Base-by-base conservation (phyloP, 106 monocot genomes). In the Dioscorea alata region DNA sequence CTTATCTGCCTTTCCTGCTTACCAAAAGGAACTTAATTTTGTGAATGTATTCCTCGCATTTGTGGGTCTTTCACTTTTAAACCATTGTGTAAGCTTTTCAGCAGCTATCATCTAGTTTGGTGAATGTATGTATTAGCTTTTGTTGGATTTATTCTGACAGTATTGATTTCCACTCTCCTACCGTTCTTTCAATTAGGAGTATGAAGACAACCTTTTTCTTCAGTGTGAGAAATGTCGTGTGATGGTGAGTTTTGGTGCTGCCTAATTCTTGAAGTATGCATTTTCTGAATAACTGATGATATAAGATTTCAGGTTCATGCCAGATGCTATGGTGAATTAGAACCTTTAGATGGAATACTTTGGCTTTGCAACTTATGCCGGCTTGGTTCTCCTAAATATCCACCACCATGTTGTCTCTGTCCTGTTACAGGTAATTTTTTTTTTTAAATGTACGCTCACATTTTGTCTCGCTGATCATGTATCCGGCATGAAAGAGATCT, bases 211-310 rank as follows among this genome's bases (percentile, higher is more conserved):
- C 68, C 79, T 99, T 25, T 99, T 99, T 69, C 71, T 99, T 71
- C 99, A 99, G 69, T 99, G 99, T 76, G 99, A 93, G 73, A 99
- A 89, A 85, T 99, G 99, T 63, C 87, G 99, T 13, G 93, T 99
- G 83, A 92, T 86, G 92, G 99, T 99, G 79, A 67, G 72, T 57
- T 23, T 57, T 34, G 51, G 4, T 48, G 60, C 73, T 31, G 5
- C 50, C 19, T 2, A 18, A 69, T 74, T 14, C 49, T 61, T 2
- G 28, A 51, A 51, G 32, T 31, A 49, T 23, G 1, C 16, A 33
- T 50, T 50, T 48, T 52, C 16, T 13, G 48, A 16, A 12, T 2
- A 31, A 20, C 69, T 18, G 17, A 50, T 34, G 23, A n/a, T n/a
- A 51, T 42, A 23, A 49, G 0, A 19, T 81, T 73, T 73, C 67